Percentiles rank a stretch among this genome's conserved stretches.
Conservation (phyloP, 495 filamentous ascomycete species). For the Neurospora sp. region DNA sequence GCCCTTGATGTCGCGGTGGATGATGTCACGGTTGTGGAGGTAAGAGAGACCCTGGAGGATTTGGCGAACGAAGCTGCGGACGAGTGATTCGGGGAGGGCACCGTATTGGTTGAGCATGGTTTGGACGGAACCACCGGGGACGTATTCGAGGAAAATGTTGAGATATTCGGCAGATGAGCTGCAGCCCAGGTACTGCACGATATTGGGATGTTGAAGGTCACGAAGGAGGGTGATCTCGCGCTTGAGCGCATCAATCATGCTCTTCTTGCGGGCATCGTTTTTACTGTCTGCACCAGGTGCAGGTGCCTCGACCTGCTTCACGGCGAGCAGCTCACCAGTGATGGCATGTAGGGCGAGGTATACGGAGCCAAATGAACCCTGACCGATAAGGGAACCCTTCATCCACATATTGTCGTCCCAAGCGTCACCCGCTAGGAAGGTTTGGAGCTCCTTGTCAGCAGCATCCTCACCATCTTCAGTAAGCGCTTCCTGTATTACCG, state of each 20-base stretch:
- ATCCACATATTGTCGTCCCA: conserved; percentile 98
- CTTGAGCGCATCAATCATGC: conserved; percentile 94
- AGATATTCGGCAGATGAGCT: conserved; percentile 83
- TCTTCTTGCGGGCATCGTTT: conserved; percentile 85
- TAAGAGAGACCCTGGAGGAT: conserved; percentile 93
- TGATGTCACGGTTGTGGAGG: conserved; percentile 89
- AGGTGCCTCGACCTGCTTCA: conserved; percentile 96
- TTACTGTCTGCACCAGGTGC: conserved; percentile 65
- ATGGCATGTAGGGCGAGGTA: conserved; percentile 95
- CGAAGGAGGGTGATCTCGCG: conserved; percentile 90
- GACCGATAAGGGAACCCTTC: conserved; percentile 94
- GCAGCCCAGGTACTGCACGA: conserved; percentile 95
- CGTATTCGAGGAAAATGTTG: conserved; percentile 99
- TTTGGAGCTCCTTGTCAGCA: conserved; percentile 63
- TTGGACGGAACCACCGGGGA: conserved; percentile 92
- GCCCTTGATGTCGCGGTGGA: conserved; percentile 97
- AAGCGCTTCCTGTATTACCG: conserved; percentile 49
- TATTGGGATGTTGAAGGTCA: conserved; percentile 91
- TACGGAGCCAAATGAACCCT: conserved; percentile 94
- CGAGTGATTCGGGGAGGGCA: conserved; percentile 81
- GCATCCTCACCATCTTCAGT: conserved; percentile 85
- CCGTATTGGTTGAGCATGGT: conserved; percentile 98
- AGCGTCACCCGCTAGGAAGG: conserved; percentile 80
- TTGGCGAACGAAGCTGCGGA: conserved; percentile 94
- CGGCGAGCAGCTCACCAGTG: conserved; percentile 94